Evolutionary conservation across 2,329 filamentous ascomycete species (phyloP).

Genomic region (Diaporthe vexans): DNA sequence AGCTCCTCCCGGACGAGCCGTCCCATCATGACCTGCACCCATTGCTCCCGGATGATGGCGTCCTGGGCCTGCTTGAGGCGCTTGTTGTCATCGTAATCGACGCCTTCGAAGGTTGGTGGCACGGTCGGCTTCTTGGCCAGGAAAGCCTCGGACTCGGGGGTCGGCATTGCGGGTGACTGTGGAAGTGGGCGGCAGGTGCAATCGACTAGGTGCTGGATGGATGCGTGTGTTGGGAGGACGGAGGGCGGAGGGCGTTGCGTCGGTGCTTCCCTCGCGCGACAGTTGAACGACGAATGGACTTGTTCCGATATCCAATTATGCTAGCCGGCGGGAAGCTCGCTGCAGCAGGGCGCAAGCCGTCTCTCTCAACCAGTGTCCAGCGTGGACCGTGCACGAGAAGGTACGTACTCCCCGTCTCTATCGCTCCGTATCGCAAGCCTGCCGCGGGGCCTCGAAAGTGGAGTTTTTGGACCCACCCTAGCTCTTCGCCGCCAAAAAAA

Average conservation of each 20-base stretch:
- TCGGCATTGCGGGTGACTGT: conserved; percentile 73
- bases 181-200: background rate
- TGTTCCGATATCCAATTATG: conserved; percentile 38
- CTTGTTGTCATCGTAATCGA: conserved; percentile 87
- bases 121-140: conserved; percentile 88
- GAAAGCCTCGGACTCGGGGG: conserved; percentile 85
- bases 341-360: background rate
- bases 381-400: conserved; percentile 31
- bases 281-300: conserved; percentile 36
- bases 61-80: conserved; percentile 87
- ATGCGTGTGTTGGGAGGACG: conserved; percentile 12
- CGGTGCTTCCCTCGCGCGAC: conserved; percentile 34
- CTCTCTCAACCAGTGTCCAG: background rate
- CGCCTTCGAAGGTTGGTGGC: conserved; percentile 85
- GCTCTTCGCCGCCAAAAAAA: conserved; percentile 32
- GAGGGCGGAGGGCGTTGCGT: conserved; percentile 24
- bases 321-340: conserved; percentile 28
- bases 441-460: conserved; percentile 11
- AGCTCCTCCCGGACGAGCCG: conserved; percentile 85
- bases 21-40: conserved; percentile 92
- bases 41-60: conserved; percentile 86
- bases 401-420: conserved; percentile 13
- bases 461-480: conserved; percentile 17
- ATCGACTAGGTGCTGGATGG: conserved; percentile 6
- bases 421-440: conserved; percentile 24